phyloP scores from a whole-genome alignment of 805 yeast species.

The Metschnikowia shivogae region DNA sequence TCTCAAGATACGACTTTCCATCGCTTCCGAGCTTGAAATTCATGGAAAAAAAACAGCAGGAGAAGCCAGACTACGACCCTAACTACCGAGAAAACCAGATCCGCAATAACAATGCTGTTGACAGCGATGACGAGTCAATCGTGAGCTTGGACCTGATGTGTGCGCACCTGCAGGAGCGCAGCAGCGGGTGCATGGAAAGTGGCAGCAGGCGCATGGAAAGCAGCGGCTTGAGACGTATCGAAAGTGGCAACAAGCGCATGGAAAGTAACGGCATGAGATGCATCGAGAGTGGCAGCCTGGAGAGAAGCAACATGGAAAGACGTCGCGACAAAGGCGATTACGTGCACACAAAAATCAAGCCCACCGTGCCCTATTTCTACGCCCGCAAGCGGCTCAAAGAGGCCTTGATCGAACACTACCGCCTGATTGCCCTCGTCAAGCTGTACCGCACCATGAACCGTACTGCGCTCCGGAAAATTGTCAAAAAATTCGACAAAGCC shows the following conservation, averaged over 20 bases:
- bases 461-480: slow-evolving; percentile 83
- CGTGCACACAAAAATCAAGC: slow-evolving; percentile 26
- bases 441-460: slow-evolving; percentile 74
- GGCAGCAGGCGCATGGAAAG: neutral
- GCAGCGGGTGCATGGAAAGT: neutral
- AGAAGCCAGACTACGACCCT: slow-evolving; percentile 20
- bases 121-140: neutral
- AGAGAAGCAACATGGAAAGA: neutral
- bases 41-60: slow-evolving; percentile 16
- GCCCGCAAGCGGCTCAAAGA: slow-evolving; percentile 66
- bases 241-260: neutral
- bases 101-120: slow-evolving; percentile 28
- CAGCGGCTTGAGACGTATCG: neutral
- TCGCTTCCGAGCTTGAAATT: slow-evolving; percentile 38
- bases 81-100: slow-evolving; percentile 36
- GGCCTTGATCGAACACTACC: slow-evolving; percentile 69
- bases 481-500: slow-evolving; percentile 86
- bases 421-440: slow-evolving; percentile 64
- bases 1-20: slow-evolving; percentile 37
- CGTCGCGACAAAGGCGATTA: slow-evolving; percentile 44
- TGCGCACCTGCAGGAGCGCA: neutral
- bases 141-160: neutral
- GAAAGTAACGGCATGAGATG: neutral
- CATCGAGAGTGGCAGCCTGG: neutral
- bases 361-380: slow-evolving; percentile 52